phyloP scores from a whole-genome alignment of 106 monocot species.

The Dioscorea dumetorum region DNA sequence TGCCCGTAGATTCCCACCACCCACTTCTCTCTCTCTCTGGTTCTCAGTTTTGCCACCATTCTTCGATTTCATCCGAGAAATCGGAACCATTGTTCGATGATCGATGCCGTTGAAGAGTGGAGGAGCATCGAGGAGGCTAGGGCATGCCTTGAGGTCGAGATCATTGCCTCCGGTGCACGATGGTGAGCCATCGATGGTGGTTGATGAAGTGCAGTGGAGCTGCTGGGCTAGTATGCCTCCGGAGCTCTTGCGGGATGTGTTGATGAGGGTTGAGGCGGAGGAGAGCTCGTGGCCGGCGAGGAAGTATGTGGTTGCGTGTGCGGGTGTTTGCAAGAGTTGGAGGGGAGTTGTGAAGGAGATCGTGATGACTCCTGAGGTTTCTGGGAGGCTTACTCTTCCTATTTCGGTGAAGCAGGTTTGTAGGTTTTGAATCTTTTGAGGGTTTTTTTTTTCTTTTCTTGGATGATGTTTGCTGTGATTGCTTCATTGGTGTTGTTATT shows the following conservation, averaged over 20 bases:
- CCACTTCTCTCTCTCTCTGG: too few species aligned
- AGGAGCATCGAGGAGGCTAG: constrained; percentile 25
- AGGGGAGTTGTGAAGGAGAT: constrained; percentile 87
- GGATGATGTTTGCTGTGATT: too few species aligned
- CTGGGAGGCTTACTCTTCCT: constrained; percentile 71
- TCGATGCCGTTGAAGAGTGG: background rate
- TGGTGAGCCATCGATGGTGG: constrained; percentile 2
- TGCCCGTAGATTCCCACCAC: too few species aligned
- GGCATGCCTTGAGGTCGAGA: constrained; percentile 29
- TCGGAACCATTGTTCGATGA: too few species aligned
- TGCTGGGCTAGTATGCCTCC: constrained; percentile 77
- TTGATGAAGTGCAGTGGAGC: constrained; percentile 23
- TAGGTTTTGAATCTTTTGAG: background rate
- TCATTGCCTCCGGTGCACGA: constrained; percentile 43
- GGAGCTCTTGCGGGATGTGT: constrained; percentile 77
- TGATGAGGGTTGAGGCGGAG: constrained; percentile 67
- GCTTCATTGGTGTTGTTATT: too few species aligned
- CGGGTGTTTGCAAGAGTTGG: constrained; percentile 91
- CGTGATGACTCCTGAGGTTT: constrained; percentile 61
- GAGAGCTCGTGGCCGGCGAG: constrained; percentile 65
- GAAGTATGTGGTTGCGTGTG: constrained; percentile 80
- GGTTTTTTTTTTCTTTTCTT: too few species aligned
- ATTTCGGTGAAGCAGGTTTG: constrained; percentile 85
- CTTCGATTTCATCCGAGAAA: too few species aligned
- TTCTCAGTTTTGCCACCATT: too few species aligned